Evolutionary conservation across 2,329 filamentous ascomycete species (phyloP).

Genomic region (Verticillium longisporum): DNA sequence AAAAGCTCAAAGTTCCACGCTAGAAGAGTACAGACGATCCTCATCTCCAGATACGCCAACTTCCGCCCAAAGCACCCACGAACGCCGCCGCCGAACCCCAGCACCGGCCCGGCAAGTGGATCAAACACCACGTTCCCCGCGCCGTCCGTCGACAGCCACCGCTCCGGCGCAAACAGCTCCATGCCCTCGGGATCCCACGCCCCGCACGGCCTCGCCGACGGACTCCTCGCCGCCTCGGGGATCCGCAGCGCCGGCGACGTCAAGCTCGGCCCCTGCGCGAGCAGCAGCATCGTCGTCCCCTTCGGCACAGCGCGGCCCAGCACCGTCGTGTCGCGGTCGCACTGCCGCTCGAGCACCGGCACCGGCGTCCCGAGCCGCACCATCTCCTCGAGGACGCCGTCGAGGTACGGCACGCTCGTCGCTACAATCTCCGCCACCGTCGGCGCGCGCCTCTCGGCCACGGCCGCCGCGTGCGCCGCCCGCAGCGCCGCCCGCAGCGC

Average conservation of each 20-base stretch:
- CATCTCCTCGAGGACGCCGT: conserved; percentile 29
- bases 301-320: conserved; percentile 25
- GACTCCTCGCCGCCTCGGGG: conserved; percentile 18
- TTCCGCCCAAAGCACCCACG: conserved; percentile 30
- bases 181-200: conserved; percentile 24
- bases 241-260: conserved; percentile 18
- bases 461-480: conserved; percentile 8
- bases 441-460: conserved; percentile 16
- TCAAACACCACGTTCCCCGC: conserved; percentile 18
- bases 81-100: conserved; percentile 27
- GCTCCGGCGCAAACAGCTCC: conserved; percentile 25
- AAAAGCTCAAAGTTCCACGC: conserved; percentile 30
- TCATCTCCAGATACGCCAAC: conserved; percentile 27
- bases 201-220: conserved; percentile 13
- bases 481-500: conserved; percentile 4
- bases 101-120: conserved; percentile 23
- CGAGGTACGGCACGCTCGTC: conserved; percentile 24
- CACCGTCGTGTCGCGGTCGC: conserved; percentile 23
- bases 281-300: conserved; percentile 22
- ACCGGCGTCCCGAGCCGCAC: conserved; percentile 22
- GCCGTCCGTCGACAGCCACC: conserved; percentile 23
- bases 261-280: conserved; percentile 19
- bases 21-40: conserved; percentile 25
- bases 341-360: conserved; percentile 20
- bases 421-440: conserved; percentile 20